Conservation (phyloP, 768 basidiomycete genomes). For the Candolleomyces aberdarensis region DNA sequence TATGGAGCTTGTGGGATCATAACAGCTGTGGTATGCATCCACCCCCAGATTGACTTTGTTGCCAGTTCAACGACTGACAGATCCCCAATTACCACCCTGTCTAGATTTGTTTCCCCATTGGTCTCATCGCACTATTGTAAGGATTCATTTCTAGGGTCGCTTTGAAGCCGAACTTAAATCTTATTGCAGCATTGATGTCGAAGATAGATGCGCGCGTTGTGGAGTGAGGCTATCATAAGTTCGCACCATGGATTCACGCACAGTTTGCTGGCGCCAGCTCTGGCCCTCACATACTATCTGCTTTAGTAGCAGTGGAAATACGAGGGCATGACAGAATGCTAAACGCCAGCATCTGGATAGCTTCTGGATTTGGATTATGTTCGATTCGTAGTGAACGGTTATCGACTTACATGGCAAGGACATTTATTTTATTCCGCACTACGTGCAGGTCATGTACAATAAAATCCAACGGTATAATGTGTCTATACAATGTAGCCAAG, state of each 20-base stretch:
- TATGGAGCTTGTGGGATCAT: slow-evolving; percentile 29
- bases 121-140: slow-evolving; percentile 25
- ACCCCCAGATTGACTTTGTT: not conserved
- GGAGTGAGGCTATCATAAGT: not conserved
- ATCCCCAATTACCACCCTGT: not conserved
- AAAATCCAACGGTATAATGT: too few relatives aligned
- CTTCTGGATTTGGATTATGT: too few relatives aligned
- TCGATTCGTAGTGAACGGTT: too few relatives aligned
- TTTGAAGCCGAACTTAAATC: too few relatives aligned
- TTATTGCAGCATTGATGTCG: not conserved
- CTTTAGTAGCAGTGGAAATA: too few relatives aligned
- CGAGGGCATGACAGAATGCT: too few relatives aligned
- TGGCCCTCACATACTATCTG: not conserved
- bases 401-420: too few relatives aligned
- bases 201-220: not conserved
- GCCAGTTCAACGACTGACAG: not conserved
- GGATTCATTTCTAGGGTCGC: too few relatives aligned
- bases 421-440: too few relatives aligned
- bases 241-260: not conserved
- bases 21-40: slow-evolving; percentile 19
- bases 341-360: too few relatives aligned
- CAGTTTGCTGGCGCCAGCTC: not conserved
- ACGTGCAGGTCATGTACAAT: too few relatives aligned
- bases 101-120: slow-evolving; percentile 23
- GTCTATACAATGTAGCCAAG: too few relatives aligned